Percentiles rank a stretch among this genome's conserved stretches.
Conservation (phyloP, 331 rosid genomes). For the Quercus phellos region DNA sequence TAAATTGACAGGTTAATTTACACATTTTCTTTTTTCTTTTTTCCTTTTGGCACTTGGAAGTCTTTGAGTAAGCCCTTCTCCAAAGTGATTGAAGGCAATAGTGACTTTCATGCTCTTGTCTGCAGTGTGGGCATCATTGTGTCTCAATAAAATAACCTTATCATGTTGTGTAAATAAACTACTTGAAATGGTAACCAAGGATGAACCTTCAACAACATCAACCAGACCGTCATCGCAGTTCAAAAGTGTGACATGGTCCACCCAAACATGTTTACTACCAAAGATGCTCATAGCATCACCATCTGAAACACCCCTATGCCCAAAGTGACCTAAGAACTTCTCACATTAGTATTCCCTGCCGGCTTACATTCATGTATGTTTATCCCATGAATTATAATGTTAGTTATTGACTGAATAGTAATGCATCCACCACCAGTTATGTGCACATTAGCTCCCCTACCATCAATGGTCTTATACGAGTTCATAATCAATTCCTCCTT, state of each 20-base stretch:
- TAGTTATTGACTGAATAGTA: conserved; percentile 72
- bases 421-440: conserved; percentile 94
- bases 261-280: conserved; percentile 83
- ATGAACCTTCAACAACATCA: conserved; percentile 82
- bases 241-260: conserved; percentile 74
- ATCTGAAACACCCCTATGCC: conserved; percentile 83
- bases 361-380: conserved; percentile 82
- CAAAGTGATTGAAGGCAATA: conserved; percentile 40
- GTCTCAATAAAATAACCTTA: conserved; percentile 86
- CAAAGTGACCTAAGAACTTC: conserved; percentile 72
- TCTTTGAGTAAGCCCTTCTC: no score
- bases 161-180: conserved; percentile 92
- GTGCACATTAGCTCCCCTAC: conserved; percentile 83
- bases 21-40: no score
- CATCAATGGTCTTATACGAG: no score
- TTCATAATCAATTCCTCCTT: no score
- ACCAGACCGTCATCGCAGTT: conserved; percentile 73
- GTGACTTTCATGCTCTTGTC: conserved; percentile 95
- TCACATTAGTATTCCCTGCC: conserved; percentile 80
- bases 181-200: conserved; percentile 74
- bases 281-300: conserved; percentile 91
- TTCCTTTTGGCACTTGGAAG: no score
- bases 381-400: conserved; percentile 74
- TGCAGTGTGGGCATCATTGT: conserved; percentile 60
- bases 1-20: no score